Conservation (phyloP, 1,284 basidiomycete species). For the Meira miltonrushii region DNA sequence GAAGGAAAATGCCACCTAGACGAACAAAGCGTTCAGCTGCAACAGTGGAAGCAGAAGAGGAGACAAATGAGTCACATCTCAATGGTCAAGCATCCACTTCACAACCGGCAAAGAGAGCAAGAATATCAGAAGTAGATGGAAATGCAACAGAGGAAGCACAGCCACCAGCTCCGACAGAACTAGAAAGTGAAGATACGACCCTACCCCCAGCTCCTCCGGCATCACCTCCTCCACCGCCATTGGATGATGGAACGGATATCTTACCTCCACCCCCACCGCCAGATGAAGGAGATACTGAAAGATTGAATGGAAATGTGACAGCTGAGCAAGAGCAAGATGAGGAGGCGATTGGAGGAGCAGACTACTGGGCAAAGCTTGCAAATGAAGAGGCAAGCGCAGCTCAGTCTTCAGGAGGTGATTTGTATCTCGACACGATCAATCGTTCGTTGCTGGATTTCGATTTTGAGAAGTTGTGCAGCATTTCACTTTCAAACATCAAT, state of each 20-base stretch:
- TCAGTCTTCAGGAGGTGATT: constrained; percentile 62
- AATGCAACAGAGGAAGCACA: background rate
- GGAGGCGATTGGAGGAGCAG: constrained; percentile 24
- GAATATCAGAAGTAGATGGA: no score
- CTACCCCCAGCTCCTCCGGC: constrained; percentile 1
- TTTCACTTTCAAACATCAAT: constrained; percentile 92
- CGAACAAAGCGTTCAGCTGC: background rate
- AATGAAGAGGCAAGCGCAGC: constrained; percentile 52
- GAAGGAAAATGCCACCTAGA: background rate
- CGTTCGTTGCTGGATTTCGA: constrained; percentile 79
- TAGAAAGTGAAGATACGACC: background rate
- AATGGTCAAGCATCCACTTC: background rate
- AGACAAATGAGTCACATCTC: background rate
- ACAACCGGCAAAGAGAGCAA: no score
- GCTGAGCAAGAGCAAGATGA: constrained; percentile 20
- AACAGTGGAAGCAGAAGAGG: background rate
- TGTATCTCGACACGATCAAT: constrained; percentile 81
- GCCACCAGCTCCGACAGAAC: background rate
- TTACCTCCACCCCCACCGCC: constrained; percentile 29
- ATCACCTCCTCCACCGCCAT: constrained; percentile 18
- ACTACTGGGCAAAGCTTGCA: constrained; percentile 35
- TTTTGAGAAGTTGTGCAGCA: constrained; percentile 97
- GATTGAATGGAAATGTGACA: constrained; percentile 12
- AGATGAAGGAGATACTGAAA: constrained; percentile 12
- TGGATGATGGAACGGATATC: constrained; percentile 12